Evolutionary conservation across 768 basidiomycete species (phyloP), one percentile per base, ranked within the genome.

Genomic region (Mycena galopus): DNA sequence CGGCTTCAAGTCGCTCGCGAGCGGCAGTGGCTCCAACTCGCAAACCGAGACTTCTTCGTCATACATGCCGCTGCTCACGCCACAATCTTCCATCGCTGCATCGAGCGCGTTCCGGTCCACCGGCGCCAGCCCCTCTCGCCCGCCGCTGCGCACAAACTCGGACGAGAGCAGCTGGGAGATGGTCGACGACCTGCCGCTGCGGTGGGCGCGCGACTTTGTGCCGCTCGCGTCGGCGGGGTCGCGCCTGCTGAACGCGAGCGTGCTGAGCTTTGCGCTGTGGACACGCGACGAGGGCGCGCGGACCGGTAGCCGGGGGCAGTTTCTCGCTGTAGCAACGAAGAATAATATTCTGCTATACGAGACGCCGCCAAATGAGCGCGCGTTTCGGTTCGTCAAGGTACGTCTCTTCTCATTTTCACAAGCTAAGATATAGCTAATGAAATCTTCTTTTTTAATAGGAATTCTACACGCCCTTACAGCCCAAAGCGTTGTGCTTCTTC

Each of bases 121-220:
- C 32, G 63, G n/a, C n/a, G n/a, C n/a, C 30, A 19, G 12, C 56
- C n/a, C 16, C 44, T 27, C 4, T 65, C 37, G 25, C 42, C 51
- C 61, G 33, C 61, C 75, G 37, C 21, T 37, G 6, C 69, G 73
- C 30, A 19, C 82, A 30, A 75, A 84, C 35, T 81, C 86, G 12
- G 83, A 82, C 55, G 89, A 90, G 58, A 86, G 88, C 16, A 84
- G 83, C 33, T 92, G 94, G 94, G 94, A 95, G 78, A 77, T 94
- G 8, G 85, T 94, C 12, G 94, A 95, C 16, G 88, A 90, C 57
- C 82, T 93, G 11, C 93, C 94, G 2, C 77, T 95, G 55, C 88
- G 93, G 35, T 96, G 95, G 95, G 93, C 94, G n/a, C 92, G 92
- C 0, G 95, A 96, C 79, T 96, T 89, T 77, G 93, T 94, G 2